Conservation (phyloP, 2,329 filamentous ascomycete species). For the Apiospora saccharicola region DNA sequence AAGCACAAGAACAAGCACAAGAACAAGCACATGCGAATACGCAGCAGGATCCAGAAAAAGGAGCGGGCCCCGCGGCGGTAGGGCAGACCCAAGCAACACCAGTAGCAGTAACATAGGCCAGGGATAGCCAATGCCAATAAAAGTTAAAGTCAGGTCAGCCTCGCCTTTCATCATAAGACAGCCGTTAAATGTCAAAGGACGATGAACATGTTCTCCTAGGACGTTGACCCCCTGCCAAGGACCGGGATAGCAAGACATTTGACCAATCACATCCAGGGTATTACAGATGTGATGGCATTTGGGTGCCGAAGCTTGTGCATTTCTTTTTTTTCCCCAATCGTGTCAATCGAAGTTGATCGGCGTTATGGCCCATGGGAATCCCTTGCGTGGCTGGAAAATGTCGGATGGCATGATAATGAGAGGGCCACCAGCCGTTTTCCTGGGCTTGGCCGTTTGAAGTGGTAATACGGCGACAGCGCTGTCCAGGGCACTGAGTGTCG, state of each 20-base stretch:
- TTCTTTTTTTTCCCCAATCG: neutral
- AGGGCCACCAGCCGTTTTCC: neutral
- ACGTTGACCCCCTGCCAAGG: neutral
- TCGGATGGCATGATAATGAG: slow-evolving; percentile 5
- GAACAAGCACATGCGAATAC: neutral
- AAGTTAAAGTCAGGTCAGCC: slow-evolving; percentile 18
- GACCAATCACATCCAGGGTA: neutral
- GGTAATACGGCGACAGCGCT: slow-evolving; percentile 6
- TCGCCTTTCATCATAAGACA: slow-evolving; percentile 5
- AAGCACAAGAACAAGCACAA: neutral
- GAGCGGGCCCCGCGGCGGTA: slow-evolving; percentile 10
- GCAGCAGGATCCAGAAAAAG: slow-evolving; percentile 10
- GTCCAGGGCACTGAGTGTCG: slow-evolving; percentile 2
- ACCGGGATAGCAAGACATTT: neutral
- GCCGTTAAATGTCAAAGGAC: neutral
- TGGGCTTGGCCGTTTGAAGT: slow-evolving; percentile 18
- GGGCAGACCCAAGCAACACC: slow-evolving; percentile 11
- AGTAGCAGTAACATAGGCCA: slow-evolving; percentile 1
- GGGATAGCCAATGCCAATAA: slow-evolving; percentile 1
- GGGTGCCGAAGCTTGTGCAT: neutral
- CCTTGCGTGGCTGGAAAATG: neutral
- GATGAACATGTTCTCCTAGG: slow-evolving; percentile 9
- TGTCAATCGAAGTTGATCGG: neutral
- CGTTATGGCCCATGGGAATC: neutral
- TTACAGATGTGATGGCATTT: neutral